Base-by-base conservation (phyloP, 768 basidiomycete species). In the Lactarius hatsudake region DNA sequence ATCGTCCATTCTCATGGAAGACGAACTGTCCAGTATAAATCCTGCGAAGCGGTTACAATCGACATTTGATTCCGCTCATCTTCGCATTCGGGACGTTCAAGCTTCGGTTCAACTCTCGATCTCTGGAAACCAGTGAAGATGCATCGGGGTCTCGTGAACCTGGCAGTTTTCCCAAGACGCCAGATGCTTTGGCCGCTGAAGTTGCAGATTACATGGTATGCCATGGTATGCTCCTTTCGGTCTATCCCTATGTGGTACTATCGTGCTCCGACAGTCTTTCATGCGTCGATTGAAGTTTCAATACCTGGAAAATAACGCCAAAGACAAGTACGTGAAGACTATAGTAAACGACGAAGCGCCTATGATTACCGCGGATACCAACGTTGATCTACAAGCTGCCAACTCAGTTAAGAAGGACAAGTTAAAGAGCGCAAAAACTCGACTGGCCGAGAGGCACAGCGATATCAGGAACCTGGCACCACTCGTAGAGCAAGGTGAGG, bases 301-400 rank as follows among this genome's bases (percentile, higher is more conserved):
- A 69, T 94, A 93, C 74, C 79, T 94, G 20, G 93, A 96, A 73
- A 91, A 94, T 75, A 91, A 94, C 71, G 91, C 94, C 3, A 96
- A 96, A 74, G 87, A 93, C 72, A 88, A 90, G 76, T 96, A 95
- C 73, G 82, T 94, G 71, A 89, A 90, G 75, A 87, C 87, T 0
- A 94, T 96, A 71, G 89, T 94, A 59, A 91, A 88, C 74, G 90
- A 92, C 71, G 91, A 95, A 65, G 90, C 92, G 0, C 89, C 90
- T 2, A 85, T 87, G 66, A 86, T 94, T 48, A 89, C 89, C 6
- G 86, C 86, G 9, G 89, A 89, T n/a, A 87, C 89, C 68, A 95
- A 94, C 72, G 86, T 89, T 67, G 83, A 82, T 26, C 81, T 92
- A 10, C 77, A 81, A 28, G 72, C 78, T 7, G 76, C 77, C 57